Percentiles rank a stretch among this genome's conserved stretches.
Evolutionary conservation across 1,139 yeast genomes (phyloP).

Genomic region (Kodamaea derodonti): DNA sequence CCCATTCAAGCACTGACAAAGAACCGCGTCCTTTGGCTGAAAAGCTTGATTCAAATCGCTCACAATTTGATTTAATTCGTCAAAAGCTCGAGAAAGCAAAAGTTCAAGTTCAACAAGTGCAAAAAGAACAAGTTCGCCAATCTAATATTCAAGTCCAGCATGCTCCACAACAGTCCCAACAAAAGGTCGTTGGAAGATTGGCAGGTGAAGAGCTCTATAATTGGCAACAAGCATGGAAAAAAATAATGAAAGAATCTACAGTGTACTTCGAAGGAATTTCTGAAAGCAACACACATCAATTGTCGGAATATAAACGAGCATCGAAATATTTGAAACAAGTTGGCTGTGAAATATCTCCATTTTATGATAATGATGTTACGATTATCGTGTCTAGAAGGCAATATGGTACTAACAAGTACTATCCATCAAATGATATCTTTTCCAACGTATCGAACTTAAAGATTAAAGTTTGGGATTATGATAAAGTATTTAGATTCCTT

Average conservation of each 20-base stretch:
- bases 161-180: constrained; percentile 2
- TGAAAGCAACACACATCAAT: constrained; percentile 36
- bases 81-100: too few relatives aligned
- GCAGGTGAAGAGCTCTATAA: constrained; percentile 52
- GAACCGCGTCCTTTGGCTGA: too few relatives aligned
- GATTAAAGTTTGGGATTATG: constrained; percentile 85
- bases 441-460: constrained; percentile 56
- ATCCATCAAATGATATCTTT: constrained; percentile 59
- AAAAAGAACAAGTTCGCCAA: too few relatives aligned
- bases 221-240: constrained; percentile 85
- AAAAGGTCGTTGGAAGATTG: constrained; percentile 21
- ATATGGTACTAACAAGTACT: constrained; percentile 16
- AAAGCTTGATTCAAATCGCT: too few relatives aligned
- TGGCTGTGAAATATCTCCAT: constrained; percentile 67
- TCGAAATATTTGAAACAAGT: constrained; percentile 50
- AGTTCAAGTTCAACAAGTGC: too few relatives aligned
- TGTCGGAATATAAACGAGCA: constrained; percentile 52
- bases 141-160: too few relatives aligned
- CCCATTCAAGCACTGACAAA: too few relatives aligned
- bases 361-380: constrained; percentile 75
- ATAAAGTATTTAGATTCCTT: constrained; percentile 78
- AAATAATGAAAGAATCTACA: constrained; percentile 67
- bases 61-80: too few relatives aligned
- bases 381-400: constrained; percentile 70
- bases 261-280: constrained; percentile 75